phyloP scores from a whole-genome alignment of 371 early-diverging fungal species.

The Apophysomyces ossiformis region DNA sequence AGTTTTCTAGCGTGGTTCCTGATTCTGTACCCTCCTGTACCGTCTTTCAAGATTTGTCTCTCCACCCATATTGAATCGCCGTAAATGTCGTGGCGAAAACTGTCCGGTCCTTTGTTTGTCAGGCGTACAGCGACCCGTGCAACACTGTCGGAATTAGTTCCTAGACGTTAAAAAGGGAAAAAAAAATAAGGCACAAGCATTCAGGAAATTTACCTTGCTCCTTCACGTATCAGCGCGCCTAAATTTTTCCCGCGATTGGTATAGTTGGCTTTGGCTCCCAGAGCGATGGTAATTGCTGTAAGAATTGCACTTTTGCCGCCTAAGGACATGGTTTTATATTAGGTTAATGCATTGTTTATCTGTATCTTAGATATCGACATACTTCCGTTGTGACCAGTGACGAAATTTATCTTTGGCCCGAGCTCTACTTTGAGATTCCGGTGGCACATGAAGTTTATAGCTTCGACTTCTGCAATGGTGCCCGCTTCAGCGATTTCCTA shows the following conservation, averaged over 20 bases:
- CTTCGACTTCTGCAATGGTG: slow-evolving; percentile 79
- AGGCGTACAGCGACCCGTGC: slow-evolving; percentile 73
- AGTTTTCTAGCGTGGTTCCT: slow-evolving; percentile 62
- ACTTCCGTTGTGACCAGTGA: slow-evolving; percentile 95
- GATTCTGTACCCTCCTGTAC: slow-evolving; percentile 76
- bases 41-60: slow-evolving; percentile 73
- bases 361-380: slow-evolving; percentile 24
- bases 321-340: slow-evolving; percentile 16
- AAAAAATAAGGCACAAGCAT: slow-evolving; percentile 1
- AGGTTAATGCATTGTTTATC: background rate
- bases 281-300: slow-evolving; percentile 86
- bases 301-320: slow-evolving; percentile 95
- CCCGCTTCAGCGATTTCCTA: slow-evolving; percentile 65
- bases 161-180: background rate
- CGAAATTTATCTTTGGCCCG: slow-evolving; percentile 92
- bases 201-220: slow-evolving; percentile 55
- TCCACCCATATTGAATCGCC: slow-evolving; percentile 85
- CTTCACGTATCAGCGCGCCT: slow-evolving; percentile 84
- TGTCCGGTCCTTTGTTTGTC: slow-evolving; percentile 84
- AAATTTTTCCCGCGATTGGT: slow-evolving; percentile 89
- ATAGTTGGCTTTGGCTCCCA: slow-evolving; percentile 90
- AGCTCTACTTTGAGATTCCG: slow-evolving; percentile 75
- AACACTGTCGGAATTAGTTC: slow-evolving; percentile 36
- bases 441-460: slow-evolving; percentile 96
- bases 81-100: slow-evolving; percentile 78